Percentiles rank a stretch among this genome's conserved stretches.
These are phyloP conservation scores for Lyophyllum semitale DNA, from an alignment of 768 basidiomycete species.

Conservation along the genomic window DNA sequence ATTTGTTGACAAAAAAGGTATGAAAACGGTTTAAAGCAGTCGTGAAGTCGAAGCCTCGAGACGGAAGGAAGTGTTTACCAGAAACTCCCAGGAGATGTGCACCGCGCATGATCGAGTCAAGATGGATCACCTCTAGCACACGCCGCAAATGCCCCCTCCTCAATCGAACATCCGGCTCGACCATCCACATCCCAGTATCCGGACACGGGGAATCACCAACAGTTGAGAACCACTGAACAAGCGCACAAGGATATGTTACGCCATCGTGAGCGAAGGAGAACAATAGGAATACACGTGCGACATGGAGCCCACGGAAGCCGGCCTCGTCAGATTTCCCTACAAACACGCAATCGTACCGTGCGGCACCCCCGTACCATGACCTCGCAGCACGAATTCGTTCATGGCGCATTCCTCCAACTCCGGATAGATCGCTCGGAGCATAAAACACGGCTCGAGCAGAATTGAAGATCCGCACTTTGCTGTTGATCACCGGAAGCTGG, in stretches of 20 bases:
- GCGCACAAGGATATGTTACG: conserved; percentile 13
- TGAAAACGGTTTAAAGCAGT: conserved; percentile 23
- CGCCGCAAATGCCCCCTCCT: background rate
- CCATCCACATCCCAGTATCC: conserved; percentile 27
- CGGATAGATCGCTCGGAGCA: conserved; percentile 23
- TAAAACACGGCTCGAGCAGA: conserved; percentile 29
- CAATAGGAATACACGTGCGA: conserved; percentile 1
- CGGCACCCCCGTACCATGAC: conserved; percentile 20
- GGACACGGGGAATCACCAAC: conserved; percentile 19
- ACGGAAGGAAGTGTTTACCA: conserved; percentile 21
- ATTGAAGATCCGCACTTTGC: conserved; percentile 18
- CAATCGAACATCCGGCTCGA: conserved; percentile 24
- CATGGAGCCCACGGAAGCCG: conserved; percentile 2
- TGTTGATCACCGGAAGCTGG: background rate
- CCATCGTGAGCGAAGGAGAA: background rate
- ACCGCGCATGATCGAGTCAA: conserved; percentile 27
- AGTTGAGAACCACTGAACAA: conserved; percentile 26
- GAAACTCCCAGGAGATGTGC: conserved; percentile 31
- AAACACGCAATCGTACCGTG: conserved; percentile 21
- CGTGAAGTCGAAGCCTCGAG: background rate
- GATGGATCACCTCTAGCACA: conserved; percentile 20
- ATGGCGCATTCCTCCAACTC: conserved; percentile 20
- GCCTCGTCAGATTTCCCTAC: background rate
- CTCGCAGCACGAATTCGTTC: conserved; percentile 28
- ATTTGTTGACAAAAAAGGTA: background rate